Conservation (phyloP, 352 stramenopile genomes). For the Phytophthora cryptogea region DNA sequence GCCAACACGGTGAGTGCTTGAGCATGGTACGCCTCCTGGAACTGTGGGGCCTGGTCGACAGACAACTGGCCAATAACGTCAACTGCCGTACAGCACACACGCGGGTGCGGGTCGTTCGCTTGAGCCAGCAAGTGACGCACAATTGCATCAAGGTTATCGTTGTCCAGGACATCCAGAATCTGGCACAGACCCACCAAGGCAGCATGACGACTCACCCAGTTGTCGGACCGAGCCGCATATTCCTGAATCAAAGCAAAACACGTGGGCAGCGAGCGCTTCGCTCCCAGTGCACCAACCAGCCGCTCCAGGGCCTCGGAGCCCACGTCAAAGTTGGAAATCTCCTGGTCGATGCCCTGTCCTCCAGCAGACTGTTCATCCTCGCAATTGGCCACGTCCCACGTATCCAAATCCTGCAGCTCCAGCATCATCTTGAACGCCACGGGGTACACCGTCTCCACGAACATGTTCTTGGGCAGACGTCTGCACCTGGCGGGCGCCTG, state of each 20-base stretch:
- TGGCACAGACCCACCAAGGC: conserved; percentile 82
- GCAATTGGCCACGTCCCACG: conserved; percentile 68
- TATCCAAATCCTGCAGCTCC: conserved; percentile 74
- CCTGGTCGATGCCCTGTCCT: conserved; percentile 48
- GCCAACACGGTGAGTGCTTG: conserved; percentile 65
- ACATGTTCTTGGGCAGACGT: conserved; percentile 75
- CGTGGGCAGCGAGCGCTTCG: conserved; percentile 72
- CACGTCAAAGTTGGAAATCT: conserved; percentile 90
- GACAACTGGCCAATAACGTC: conserved; percentile 82
- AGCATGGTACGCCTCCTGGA: conserved; percentile 77
- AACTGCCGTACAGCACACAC: conserved; percentile 84
- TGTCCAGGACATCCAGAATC: conserved; percentile 76
- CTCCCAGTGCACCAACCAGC: conserved; percentile 63
- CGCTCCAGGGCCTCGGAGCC: conserved; percentile 80
- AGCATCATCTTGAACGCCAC: conserved; percentile 88
- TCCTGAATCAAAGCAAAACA: conserved; percentile 82
- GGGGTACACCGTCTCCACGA: conserved; percentile 73
- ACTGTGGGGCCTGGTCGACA: conserved; percentile 80
- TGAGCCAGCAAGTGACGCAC: conserved; percentile 71
- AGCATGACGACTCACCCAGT: conserved; percentile 79
- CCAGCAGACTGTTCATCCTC: conserved; percentile 65
- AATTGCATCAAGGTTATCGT: conserved; percentile 70
- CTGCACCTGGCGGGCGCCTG: conserved; percentile 64
- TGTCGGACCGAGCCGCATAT: conserved; percentile 59
- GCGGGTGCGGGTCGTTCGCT: conserved; percentile 68